phyloP scores from a whole-genome alignment of 78 protist genomes.

The Salpingoeca rosetta region DNA sequence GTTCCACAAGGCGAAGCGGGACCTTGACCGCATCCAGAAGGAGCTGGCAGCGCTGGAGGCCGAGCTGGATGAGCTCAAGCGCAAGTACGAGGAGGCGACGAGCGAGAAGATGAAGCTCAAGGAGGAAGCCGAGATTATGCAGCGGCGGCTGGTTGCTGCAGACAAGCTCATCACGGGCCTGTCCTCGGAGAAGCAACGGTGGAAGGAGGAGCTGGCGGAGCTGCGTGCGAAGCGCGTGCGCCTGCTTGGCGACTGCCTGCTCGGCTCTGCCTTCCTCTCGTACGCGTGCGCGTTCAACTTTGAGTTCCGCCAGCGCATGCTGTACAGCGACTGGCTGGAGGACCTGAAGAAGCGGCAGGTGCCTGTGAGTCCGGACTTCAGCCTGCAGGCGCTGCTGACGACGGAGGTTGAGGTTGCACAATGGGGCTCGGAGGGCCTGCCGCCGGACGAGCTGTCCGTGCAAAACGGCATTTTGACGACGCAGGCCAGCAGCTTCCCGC shows the following conservation, averaged over 20 bases:
- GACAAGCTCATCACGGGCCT: slow-evolving; percentile 61
- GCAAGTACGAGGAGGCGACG: slow-evolving; percentile 8
- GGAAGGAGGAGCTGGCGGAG: slow-evolving; percentile 45
- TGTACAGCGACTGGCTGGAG: slow-evolving; percentile 21
- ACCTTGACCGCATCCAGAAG: slow-evolving; percentile 5
- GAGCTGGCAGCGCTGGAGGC: slow-evolving; percentile 11
- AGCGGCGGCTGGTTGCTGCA: slow-evolving; percentile 56
- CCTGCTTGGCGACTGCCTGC: slow-evolving; percentile 57
- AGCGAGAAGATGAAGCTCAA: slow-evolving; percentile 38
- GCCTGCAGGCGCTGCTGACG: slow-evolving; percentile 41
- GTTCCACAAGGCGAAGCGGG: neutral
- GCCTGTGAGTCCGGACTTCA: slow-evolving; percentile 41
- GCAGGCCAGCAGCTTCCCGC: slow-evolving; percentile 70
- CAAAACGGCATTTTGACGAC: slow-evolving; percentile 71
- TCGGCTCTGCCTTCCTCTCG: slow-evolving; percentile 44
- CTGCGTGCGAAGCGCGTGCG: slow-evolving; percentile 13
- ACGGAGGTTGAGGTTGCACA: slow-evolving; percentile 59
- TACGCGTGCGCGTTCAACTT: slow-evolving; percentile 53
- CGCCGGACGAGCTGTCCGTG: slow-evolving; percentile 69
- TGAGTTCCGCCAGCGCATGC: slow-evolving; percentile 40
- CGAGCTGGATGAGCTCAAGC: slow-evolving; percentile 13
- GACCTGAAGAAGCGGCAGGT: slow-evolving; percentile 37
- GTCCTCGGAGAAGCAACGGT: slow-evolving; percentile 57
- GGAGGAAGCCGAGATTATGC: slow-evolving; percentile 50
- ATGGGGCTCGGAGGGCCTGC: slow-evolving; percentile 78